Evolutionary conservation across 176 grass and related monocot species (phyloP), one percentile per base, ranked within the genome.

Genomic region (Stipa capillata): DNA sequence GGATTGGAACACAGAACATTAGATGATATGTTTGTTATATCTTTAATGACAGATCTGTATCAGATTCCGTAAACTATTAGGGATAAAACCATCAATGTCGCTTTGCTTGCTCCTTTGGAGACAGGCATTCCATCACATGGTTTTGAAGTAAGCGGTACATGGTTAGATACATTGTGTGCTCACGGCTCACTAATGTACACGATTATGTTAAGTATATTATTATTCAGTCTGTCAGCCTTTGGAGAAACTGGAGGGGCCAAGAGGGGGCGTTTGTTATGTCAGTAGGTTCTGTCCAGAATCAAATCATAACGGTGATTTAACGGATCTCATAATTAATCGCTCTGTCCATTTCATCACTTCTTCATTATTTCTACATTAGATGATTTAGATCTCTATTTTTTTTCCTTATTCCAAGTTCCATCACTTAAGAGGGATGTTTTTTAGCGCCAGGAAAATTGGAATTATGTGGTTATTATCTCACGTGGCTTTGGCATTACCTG

Each of bases 51-150:
- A 15, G 72, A 85, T 85, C 82, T 81, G 82, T 89, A 89, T 85
- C 87, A 82, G 65, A 59, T 49, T 77, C 72, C n/a, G 78, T 78
- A 57, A 82, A 85, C 21, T 89, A 85, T 77, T 40, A 45, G 43
- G 76, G 56, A 77, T 77, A 81, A 78, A 82, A 89, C 71, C 72
- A 64, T 73, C 54, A 24, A 29, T 89, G 87, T 82, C 78, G 71
- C 82, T 82, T 57, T 89, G 87, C 78, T 82, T 82, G 83, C 72
- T 78, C 64, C 82, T 85, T 85, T 82, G 87, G 87, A 89, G 87
- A 82, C 87, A 85, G 11, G 53, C 81, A 82, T 82, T 82, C 78
- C 47, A 40, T 85, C 72, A 72, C 87, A 77, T 89, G 80, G 74
- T 73, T 57, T 27, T 66, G 74, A 23, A 50, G 44, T 35, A 33